Base-by-base conservation (phyloP, 225 moss, liverwort and hornwort genomes). In the Rhytidiadelphus loreus region DNA sequence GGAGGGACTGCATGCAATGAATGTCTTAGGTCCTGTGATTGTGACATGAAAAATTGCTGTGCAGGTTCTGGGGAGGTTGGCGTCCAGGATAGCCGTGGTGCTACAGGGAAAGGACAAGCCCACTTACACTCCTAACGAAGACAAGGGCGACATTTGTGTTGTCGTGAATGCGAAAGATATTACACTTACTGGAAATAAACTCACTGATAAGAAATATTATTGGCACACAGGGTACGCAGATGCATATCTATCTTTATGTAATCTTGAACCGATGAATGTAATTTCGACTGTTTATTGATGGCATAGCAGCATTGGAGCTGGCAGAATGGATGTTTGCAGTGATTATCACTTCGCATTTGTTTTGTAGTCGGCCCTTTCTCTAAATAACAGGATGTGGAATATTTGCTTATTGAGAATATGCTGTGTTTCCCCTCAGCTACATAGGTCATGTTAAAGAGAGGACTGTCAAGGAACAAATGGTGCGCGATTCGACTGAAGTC, bases 81-180 rank as follows among this genome's bases (percentile, higher is more conserved):
- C 97, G 68, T 97, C 99, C 81, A 93, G 94, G 83, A 96, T 97
- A 80, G 91, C 97, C 60, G 95, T 99, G 79, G 96, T 99, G 59
- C 88, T 99, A 29, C 95, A 95, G 87, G 99, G 99, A 86, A 97
- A 99, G 88, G 99, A 99, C 86, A 99, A 99, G 90, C 99, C 97
- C 48, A 97, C 97, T 29, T 99, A 97, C 76, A 77, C 90, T 71
- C 99, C 96, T 46, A 63, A 99, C 87, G 90, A 89, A 74, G 97
- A 97, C 86, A 91, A 93, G 83, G 99, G 99, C n/a, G 99, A 99
- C 89, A 96, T 99, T 13, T 99, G 97, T 86, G 92, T 99, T 50
- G 99, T 99, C 41, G 90, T 99, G 77, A 99, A 99, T 90, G 99
- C 99, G 35, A 93, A 95, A 87, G 91, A 96, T 58, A 91, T 99